Conservation (phyloP, 495 filamentous ascomycete genomes). For the Xylaria grammica region DNA sequence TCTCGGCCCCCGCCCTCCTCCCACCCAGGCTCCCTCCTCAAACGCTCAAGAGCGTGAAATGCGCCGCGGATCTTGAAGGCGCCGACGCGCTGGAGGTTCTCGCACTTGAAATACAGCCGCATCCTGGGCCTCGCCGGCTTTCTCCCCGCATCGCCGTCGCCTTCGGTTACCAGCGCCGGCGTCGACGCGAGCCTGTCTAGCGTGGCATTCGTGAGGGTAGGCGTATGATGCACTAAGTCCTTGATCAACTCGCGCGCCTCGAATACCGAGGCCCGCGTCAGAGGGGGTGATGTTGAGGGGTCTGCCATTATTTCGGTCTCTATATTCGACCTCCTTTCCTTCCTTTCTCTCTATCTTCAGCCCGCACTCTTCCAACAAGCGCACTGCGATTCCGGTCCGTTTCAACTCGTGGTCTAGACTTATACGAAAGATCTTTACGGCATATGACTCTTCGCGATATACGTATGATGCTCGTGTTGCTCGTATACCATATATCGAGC, state of each 20-base stretch:
- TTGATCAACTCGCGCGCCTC: constrained; percentile 75
- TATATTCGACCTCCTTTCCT: background rate
- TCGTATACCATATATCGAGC: no score
- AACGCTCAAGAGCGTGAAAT: constrained; percentile 81
- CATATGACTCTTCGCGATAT: no score
- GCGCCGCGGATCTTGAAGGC: constrained; percentile 94
- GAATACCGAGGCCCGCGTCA: constrained; percentile 71
- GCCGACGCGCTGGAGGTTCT: constrained; percentile 89
- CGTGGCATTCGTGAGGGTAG: constrained; percentile 76
- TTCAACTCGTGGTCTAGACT: no score
- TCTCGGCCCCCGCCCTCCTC: constrained; percentile 52
- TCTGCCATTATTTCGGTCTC: constrained; percentile 49
- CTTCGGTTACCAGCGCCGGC: constrained; percentile 51
- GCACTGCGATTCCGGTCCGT: background rate
- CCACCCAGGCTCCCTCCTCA: constrained; percentile 69
- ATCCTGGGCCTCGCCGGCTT: constrained; percentile 67
- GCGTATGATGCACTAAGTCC: constrained; percentile 79
- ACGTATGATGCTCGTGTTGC: no score
- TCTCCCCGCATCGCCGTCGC: constrained; percentile 45
- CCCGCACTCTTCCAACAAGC: background rate
- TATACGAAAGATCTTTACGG: no score
- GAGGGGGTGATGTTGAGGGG: constrained; percentile 56
- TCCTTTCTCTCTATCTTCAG: background rate
- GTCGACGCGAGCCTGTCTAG: constrained; percentile 77
- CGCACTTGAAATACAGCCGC: constrained; percentile 92